Evolutionary conservation across 768 basidiomycete genomes (phyloP).

Genomic region (Lactarius quietus): DNA sequence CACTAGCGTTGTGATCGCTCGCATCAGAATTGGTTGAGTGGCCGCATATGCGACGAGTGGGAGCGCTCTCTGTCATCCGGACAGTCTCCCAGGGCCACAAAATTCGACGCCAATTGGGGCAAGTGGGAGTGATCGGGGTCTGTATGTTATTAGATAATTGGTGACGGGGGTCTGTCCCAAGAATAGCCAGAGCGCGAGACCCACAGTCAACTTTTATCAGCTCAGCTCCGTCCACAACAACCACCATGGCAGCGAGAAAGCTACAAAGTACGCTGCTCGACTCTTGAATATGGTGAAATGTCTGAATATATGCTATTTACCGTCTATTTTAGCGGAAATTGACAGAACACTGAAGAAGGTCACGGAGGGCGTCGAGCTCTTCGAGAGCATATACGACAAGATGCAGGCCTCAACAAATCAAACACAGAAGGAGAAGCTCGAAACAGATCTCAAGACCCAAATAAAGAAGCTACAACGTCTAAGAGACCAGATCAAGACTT

Average conservation of each 20-base stretch:
- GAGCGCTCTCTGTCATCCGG: background rate
- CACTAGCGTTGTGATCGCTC: background rate
- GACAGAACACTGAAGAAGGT: slow-evolving; percentile 99
- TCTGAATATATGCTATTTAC: background rate
- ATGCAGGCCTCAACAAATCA: slow-evolving; percentile 95
- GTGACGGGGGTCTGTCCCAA: slow-evolving; percentile 5
- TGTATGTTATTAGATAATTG: background rate
- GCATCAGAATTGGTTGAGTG: background rate
- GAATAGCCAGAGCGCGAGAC: background rate
- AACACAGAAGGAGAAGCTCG: slow-evolving; percentile 98
- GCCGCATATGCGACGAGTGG: background rate
- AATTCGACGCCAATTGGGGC: background rate
- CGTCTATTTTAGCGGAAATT: slow-evolving; percentile 76
- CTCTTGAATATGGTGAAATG: background rate
- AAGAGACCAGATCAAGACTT: slow-evolving; percentile 89
- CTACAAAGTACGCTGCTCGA: slow-evolving; percentile 62
- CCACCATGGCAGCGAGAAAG: slow-evolving; percentile 83
- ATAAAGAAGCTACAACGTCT: slow-evolving; percentile 92
- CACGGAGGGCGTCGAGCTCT: slow-evolving; percentile 89
- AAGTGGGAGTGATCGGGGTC: background rate
- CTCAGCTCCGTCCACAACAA: slow-evolving; percentile 16
- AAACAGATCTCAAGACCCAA: slow-evolving; percentile 94
- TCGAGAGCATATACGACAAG: slow-evolving; percentile 96
- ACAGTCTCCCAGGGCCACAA: background rate
- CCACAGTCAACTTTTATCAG: slow-evolving; percentile 13